Percentiles rank a stretch among this genome's conserved stretches.
Evolutionary conservation across 345 rosid species (phyloP).

Genomic region (Hibiscus tridactylites): DNA sequence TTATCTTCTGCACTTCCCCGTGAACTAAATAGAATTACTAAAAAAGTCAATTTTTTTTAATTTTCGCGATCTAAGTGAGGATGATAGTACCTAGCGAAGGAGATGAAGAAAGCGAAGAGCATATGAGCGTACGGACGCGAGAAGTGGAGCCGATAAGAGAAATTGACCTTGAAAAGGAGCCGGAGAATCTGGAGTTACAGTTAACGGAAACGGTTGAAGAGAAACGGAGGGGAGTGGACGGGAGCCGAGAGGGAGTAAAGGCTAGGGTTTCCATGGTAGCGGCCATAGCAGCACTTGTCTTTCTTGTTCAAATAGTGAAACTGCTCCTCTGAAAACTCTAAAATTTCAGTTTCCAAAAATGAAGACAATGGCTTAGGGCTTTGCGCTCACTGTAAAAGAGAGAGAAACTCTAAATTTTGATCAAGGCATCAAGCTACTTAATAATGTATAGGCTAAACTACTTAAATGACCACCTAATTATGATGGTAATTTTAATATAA

Average conservation of each 20-base stretch:
- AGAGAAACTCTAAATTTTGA: not conserved
- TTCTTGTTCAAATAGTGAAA: not conserved
- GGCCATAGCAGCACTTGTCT: not conserved
- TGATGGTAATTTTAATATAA: too few species aligned
- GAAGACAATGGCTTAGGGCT: not conserved
- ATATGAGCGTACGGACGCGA: slow-evolving; percentile 24
- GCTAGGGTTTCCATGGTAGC: slow-evolving; percentile 41
- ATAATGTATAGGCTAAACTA: too few species aligned
- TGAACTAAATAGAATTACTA: slow-evolving; percentile 2
- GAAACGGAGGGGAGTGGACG: slow-evolving; percentile 8
- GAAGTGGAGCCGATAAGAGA: slow-evolving; percentile 15
- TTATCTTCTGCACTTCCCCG: not conserved
- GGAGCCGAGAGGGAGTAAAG: slow-evolving; percentile 21
- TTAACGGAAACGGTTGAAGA: slow-evolving; percentile 18
- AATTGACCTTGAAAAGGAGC: slow-evolving; percentile 19
- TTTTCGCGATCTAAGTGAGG: not conserved
- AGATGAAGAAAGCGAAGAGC: slow-evolving; percentile 34
- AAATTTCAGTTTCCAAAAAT: not conserved
- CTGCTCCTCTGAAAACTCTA: not conserved
- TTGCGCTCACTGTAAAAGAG: not conserved
- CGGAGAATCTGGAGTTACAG: slow-evolving; percentile 18
- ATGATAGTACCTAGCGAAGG: slow-evolving; percentile 33
- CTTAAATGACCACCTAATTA: too few species aligned
- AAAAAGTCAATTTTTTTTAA: not conserved
- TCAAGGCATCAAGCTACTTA: too few species aligned